These are phyloP conservation scores for Mortierella alpina DNA, from an alignment of 192 early-diverging fungal species.

Conservation along the genomic window DNA sequence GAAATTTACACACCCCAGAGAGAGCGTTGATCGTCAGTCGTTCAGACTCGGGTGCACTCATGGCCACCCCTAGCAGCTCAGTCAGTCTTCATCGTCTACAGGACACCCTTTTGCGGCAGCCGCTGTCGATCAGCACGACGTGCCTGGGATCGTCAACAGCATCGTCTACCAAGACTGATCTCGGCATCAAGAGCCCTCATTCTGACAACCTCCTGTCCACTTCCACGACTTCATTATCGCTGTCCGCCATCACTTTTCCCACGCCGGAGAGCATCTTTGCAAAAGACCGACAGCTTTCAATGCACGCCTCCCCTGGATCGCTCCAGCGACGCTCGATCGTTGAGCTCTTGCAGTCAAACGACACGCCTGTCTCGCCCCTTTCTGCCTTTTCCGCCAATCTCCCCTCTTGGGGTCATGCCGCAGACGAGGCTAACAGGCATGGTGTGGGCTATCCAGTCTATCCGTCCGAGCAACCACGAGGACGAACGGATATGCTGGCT, in stretches of 20 bases:
- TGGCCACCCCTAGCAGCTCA: background rate
- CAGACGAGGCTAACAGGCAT: background rate
- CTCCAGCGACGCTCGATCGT: constrained; percentile 14
- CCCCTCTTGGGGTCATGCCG: background rate
- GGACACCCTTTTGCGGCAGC: too few relatives aligned
- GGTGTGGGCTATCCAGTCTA: background rate
- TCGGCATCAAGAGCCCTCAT: too few relatives aligned
- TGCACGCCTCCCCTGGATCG: background rate
- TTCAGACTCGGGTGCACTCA: constrained; percentile 9
- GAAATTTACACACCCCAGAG: too few relatives aligned
- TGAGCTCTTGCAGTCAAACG: constrained; percentile 16
- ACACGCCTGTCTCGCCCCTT: constrained; percentile 7
- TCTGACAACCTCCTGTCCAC: too few relatives aligned
- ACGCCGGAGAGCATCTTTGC: background rate
- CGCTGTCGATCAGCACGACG: too few relatives aligned
- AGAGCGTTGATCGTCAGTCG: background rate
- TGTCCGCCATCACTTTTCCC: background rate
- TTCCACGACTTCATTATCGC: too few relatives aligned
- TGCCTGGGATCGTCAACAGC: too few relatives aligned
- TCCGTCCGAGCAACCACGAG: too few relatives aligned
- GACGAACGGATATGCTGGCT: background rate
- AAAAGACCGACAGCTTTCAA: background rate
- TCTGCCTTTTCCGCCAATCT: constrained; percentile 18
- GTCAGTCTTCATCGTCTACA: background rate
- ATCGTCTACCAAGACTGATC: too few relatives aligned